phyloP scores from a whole-genome alignment of 805 yeast genomes.

The Saccharomycopsis amapae region DNA sequence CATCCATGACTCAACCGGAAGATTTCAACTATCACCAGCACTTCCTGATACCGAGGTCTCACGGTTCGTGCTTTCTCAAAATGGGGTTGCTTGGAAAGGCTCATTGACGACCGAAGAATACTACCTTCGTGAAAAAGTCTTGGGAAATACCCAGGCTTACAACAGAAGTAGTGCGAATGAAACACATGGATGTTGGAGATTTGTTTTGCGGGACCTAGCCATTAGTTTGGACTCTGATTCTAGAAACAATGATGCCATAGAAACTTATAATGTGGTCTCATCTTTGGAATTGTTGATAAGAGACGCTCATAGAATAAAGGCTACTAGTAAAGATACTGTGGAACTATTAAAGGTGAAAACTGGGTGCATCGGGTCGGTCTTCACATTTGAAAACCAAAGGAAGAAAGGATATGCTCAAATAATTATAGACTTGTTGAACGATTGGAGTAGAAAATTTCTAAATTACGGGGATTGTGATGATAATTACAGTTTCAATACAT shows the following conservation, averaged over 20 bases:
- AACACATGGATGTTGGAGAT: constrained; percentile 21
- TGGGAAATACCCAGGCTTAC: constrained; percentile 1
- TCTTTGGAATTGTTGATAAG: constrained; percentile 37
- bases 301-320: constrained; percentile 23
- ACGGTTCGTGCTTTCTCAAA: not conserved
- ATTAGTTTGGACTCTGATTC: constrained; percentile 18
- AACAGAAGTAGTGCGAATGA: not conserved
- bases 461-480: constrained; percentile 20
- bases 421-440: constrained; percentile 33
- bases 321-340: constrained; percentile 25
- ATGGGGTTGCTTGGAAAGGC: not conserved
- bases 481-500: constrained; percentile 31
- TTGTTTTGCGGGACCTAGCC: constrained; percentile 25
- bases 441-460: constrained; percentile 23
- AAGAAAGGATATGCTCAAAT: constrained; percentile 47
- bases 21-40: not conserved
- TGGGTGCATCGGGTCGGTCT: constrained; percentile 55
- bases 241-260: constrained; percentile 17
- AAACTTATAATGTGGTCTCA: constrained; percentile 33
- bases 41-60: not conserved
- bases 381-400: constrained; percentile 41
- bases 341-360: constrained; percentile 28
- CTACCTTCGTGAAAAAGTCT: constrained; percentile 3
- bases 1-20: not conserved
- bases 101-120: not conserved